These are phyloP conservation scores for Trichoderma guizhouense DNA, from an alignment of 2,329 filamentous ascomycete genomes.

Conservation along the genomic window DNA sequence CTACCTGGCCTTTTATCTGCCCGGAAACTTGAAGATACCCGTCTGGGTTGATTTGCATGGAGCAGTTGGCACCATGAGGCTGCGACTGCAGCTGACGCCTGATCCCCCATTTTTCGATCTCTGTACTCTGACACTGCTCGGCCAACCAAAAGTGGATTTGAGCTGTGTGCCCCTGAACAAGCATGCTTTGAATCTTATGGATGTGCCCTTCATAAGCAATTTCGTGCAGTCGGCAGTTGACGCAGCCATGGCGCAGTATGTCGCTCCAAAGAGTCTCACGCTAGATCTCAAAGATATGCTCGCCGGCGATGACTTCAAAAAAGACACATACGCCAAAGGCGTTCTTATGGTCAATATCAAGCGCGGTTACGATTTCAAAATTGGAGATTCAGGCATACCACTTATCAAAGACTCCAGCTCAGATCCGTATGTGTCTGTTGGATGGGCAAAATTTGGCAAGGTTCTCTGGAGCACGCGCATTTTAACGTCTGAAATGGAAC, in stretches of 20 bases:
- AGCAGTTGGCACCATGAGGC: conserved; percentile 65
- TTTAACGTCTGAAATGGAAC: conserved; percentile 62
- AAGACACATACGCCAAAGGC: conserved; percentile 64
- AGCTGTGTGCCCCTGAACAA: conserved; percentile 69
- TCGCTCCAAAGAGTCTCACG: conserved; percentile 71
- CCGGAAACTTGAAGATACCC: conserved; percentile 51
- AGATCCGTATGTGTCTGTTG: conserved; percentile 69
- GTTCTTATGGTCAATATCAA: conserved; percentile 65
- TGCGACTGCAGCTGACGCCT: conserved; percentile 69
- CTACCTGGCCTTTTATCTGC: conserved; percentile 67
- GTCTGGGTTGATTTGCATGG: conserved; percentile 75
- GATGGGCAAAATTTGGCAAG: conserved; percentile 75
- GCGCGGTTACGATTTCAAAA: conserved; percentile 66
- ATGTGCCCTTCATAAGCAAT: conserved; percentile 69
- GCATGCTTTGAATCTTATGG: conserved; percentile 69
- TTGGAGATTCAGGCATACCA: conserved; percentile 63
- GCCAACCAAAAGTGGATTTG: conserved; percentile 69
- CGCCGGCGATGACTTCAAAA: conserved; percentile 74
- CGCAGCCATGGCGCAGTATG: conserved; percentile 70
- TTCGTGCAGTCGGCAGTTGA: conserved; percentile 74
- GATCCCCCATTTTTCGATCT: conserved; percentile 76
- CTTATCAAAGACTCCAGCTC: conserved; percentile 58
- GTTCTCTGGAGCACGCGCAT: conserved; percentile 60
- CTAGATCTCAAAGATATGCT: conserved; percentile 75
- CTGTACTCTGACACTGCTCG: conserved; percentile 70